Evolutionary conservation across 2,329 filamentous ascomycete species (phyloP), one percentile per base, ranked within the genome.

Genomic region (Malbranchea zuffiana): DNA sequence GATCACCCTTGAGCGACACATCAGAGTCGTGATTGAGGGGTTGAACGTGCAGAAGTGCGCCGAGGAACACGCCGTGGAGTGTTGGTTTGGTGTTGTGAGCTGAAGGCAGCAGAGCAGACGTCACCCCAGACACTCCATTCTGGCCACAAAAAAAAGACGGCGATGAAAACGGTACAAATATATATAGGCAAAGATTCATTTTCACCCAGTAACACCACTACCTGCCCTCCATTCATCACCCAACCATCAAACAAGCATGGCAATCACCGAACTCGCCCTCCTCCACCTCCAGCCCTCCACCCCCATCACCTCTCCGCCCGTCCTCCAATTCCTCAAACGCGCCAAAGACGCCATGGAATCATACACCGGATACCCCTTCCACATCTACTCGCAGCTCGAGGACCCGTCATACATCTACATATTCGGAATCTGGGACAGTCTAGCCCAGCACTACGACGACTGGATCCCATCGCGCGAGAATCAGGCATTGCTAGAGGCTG

Each of bases 181-280:
- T n/a, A n/a, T n/a, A n/a, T n/a, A n/a, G n/a, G n/a, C n/a, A n/a
- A n/a, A n/a, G n/a, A n/a, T n/a, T n/a, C n/a, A n/a, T n/a, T n/a
- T n/a, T n/a, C n/a, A n/a, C n/a, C n/a, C n/a, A n/a, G n/a, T n/a
- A n/a, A n/a, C n/a, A n/a, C n/a, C n/a, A n/a, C n/a, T n/a, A n/a
- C n/a, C n/a, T n/a, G n/a, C n/a, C n/a, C n/a, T n/a, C n/a, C n/a
- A n/a, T n/a, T n/a, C n/a, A n/a, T n/a, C n/a, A n/a, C n/a, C n/a
- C n/a, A n/a, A n/a, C n/a, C n/a, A n/a, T n/a, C 10, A 15, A 10
- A 32, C 12, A 32, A 38, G 8, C 20, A 64, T 64, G 59, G 18
- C 56, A 11, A 50, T 65, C 35, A 67, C 65, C n/a, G 65, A 69
- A 47, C 44, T 69, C 25, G 65, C 65, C 3, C 57, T 63, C 23